These are phyloP conservation scores for Syzygium aqueum DNA, from an alignment of 345 rosid genomes.

Conservation along the genomic window DNA sequence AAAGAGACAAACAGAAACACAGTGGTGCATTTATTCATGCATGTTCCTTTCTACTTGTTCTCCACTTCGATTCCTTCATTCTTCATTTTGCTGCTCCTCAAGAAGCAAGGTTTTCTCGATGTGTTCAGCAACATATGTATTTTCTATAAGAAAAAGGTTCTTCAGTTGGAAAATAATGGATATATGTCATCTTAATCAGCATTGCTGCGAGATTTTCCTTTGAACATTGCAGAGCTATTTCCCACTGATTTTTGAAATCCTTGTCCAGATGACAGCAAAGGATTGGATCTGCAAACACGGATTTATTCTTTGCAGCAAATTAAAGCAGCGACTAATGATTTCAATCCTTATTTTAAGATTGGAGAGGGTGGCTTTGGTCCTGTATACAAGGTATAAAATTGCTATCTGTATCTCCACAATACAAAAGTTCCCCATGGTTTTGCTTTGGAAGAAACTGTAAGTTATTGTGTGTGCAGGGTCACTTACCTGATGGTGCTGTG, in stretches of 20 bases:
- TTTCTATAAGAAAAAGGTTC: not conserved
- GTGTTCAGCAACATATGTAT: not conserved
- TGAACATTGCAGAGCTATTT: not conserved
- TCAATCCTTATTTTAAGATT: slow-evolving; percentile 23
- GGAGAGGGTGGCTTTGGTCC: slow-evolving; percentile 52
- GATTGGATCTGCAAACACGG: slow-evolving; percentile 21
- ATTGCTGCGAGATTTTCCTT: not conserved
- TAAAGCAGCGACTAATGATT: slow-evolving; percentile 31
- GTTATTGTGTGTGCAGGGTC: slow-evolving; percentile 12
- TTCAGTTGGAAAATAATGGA: not conserved
- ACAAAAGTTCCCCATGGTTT: not conserved
- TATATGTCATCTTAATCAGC: not conserved
- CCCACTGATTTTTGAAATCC: not conserved
- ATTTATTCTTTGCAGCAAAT: slow-evolving; percentile 27
- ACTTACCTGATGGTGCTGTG: slow-evolving; percentile 37
- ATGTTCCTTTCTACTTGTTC: not conserved
- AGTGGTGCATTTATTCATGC: not conserved
- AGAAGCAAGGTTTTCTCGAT: not conserved
- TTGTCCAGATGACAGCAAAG: not conserved
- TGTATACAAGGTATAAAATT: slow-evolving; percentile 27
- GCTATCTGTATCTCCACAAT: not conserved
- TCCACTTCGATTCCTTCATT: not conserved
- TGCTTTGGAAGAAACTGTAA: not conserved
- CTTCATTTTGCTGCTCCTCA: not conserved
- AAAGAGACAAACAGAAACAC: not conserved